These are phyloP conservation scores for Cryptosporidium bovis DNA, from an alignment of 169 alveolate genomes.

Conservation along the genomic window DNA sequence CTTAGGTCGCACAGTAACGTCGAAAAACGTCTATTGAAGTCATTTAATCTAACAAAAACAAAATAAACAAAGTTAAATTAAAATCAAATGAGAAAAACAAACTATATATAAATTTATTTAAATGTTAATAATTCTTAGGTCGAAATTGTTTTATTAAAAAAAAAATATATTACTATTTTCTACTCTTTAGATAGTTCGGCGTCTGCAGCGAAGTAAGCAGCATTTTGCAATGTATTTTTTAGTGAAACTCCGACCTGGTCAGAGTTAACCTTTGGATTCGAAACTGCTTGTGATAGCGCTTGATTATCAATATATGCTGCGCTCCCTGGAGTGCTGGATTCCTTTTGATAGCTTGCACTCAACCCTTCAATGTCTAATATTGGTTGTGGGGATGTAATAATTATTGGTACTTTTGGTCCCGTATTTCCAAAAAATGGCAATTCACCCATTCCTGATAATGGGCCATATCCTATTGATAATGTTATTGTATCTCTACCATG, in stretches of 20 bases:
- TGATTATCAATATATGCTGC: constrained; percentile 69
- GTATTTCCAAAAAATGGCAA: constrained; percentile 73
- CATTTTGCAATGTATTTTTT: constrained; percentile 55
- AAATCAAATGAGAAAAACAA: no score
- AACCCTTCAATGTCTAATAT: constrained; percentile 66
- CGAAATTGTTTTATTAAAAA: not conserved
- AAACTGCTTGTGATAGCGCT: constrained; percentile 72
- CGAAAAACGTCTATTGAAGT: no score
- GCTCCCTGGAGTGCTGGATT: constrained; percentile 71
- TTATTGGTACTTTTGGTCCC: constrained; percentile 72
- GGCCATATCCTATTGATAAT: constrained; percentile 68
- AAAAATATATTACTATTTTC: not conserved
- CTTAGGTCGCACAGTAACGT: no score
- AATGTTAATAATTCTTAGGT: no score
- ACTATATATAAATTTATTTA: no score
- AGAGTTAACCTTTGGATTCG: constrained; percentile 64
- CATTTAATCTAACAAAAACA: no score
- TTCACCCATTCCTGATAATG: constrained; percentile 53
- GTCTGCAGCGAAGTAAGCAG: constrained; percentile 73
- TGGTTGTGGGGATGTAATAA: constrained; percentile 73
- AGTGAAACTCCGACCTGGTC: constrained; percentile 67
- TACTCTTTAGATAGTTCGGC: constrained; percentile 52
- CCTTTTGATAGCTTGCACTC: constrained; percentile 67
- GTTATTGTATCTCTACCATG: constrained; percentile 73
- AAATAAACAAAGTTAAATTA: no score